Conservation (phyloP, 306 rosid genomes). For the Albizia julibrissin region DNA sequence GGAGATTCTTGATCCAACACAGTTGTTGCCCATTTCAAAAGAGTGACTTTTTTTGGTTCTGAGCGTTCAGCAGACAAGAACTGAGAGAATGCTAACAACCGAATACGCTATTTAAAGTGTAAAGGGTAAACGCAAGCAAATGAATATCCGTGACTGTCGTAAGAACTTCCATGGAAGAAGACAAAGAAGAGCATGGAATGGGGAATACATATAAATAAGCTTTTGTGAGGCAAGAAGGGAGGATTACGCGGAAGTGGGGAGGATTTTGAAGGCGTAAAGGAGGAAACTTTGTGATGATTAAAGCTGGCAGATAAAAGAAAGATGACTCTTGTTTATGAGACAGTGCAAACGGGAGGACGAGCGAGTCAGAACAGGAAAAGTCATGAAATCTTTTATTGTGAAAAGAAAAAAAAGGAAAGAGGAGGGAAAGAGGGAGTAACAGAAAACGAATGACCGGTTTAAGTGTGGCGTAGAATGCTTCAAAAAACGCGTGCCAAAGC, state of each 20-base stretch:
- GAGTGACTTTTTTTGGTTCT: neutral
- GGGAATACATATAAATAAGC: neutral
- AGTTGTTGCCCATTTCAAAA: constrained; percentile 75
- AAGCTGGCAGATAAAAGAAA: neutral
- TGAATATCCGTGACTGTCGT: neutral
- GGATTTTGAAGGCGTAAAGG: constrained; percentile 27
- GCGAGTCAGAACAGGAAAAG: constrained; percentile 6
- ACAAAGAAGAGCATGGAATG: neutral
- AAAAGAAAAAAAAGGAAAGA: neutral
- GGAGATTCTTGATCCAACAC: constrained; percentile 53
- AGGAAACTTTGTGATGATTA: constrained; percentile 23
- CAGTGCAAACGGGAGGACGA: neutral
- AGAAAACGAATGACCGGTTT: constrained; percentile 27
- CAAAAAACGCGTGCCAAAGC: constrained; percentile 34
- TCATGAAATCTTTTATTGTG: constrained; percentile 10
- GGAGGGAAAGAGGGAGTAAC: neutral
- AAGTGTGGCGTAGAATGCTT: constrained; percentile 42
- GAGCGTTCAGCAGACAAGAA: constrained; percentile 44
- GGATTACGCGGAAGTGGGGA: neutral
- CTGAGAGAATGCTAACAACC: constrained; percentile 19
- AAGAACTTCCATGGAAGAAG: neutral
- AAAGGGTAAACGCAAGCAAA: neutral
- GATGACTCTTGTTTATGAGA: neutral
- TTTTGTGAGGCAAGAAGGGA: neutral
- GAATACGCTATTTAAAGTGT: neutral